Percentiles rank a stretch among this genome's conserved stretches.
Evolutionary conservation across 108 stramenopile species (phyloP).

Genomic region (Cyclotella atomus): DNA sequence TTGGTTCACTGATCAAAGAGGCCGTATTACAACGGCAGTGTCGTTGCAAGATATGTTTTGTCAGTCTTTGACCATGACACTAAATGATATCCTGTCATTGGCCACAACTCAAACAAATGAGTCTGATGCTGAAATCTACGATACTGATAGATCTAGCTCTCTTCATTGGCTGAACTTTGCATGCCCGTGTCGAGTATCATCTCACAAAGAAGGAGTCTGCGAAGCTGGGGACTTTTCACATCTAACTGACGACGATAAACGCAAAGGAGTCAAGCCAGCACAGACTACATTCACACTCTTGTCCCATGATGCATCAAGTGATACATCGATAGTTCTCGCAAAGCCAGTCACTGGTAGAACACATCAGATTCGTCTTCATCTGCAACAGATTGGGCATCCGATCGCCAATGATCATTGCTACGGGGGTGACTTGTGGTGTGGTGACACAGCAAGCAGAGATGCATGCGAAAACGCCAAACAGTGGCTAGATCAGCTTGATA

Average conservation of each 20-base stretch:
- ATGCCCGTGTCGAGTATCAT: conserved; percentile 72
- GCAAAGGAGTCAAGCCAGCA: conserved; percentile 74
- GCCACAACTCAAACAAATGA: conserved; percentile 6
- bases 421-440: conserved; percentile 83
- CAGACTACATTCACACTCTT: conserved; percentile 79
- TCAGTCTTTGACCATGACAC: conserved; percentile 12
- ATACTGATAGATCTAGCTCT: background rate
- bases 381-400: conserved; percentile 81
- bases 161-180: conserved; percentile 72
- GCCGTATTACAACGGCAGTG: background rate
- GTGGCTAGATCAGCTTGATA: conserved; percentile 49
- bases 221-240: conserved; percentile 71
- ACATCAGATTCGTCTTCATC: conserved; percentile 87
- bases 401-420: conserved; percentile 94
- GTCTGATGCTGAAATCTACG: background rate
- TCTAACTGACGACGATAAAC: conserved; percentile 55
- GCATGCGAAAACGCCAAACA: conserved; percentile 52
- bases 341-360: conserved; percentile 80
- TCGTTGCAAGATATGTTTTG: conserved; percentile 18
- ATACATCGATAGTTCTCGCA: conserved; percentile 76
- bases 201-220: conserved; percentile 82
- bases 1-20: conserved; percentile 55
- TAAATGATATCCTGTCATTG: conserved; percentile 22
- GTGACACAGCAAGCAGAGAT: conserved; percentile 54
- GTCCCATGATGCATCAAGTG: conserved; percentile 59